A percentile compares a stretch with the other conserved stretches of the same genome.
Conservation (phyloP, 352 stramenopile species). For the Globisporangium orthogonon region DNA sequence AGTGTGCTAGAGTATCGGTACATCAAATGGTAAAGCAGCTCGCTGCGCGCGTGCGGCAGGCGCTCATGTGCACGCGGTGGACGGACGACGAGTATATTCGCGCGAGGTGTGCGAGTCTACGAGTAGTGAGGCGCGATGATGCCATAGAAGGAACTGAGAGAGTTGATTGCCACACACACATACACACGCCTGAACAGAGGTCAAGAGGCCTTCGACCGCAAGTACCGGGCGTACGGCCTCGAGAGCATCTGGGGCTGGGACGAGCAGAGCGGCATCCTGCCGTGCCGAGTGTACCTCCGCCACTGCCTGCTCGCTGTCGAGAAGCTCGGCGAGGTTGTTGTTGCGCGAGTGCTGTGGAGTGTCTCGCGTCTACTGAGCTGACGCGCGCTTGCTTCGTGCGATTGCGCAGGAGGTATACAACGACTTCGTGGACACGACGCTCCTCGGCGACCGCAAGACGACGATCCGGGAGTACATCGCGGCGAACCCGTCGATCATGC, state of each 20-base stretch:
- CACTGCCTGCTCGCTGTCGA: constrained; percentile 89
- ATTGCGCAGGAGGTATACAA: constrained; percentile 42
- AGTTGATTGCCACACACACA: neutral
- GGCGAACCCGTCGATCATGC: constrained; percentile 74
- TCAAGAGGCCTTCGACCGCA: constrained; percentile 64
- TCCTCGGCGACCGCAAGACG: constrained; percentile 85
- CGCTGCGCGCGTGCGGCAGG: constrained; percentile 13
- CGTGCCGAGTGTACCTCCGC: constrained; percentile 89
- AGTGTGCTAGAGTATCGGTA: neutral
- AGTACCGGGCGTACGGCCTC: constrained; percentile 84
- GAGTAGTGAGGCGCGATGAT: neutral
- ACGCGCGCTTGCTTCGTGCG: neutral
- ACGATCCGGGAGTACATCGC: constrained; percentile 84
- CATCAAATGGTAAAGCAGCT: too few relatives aligned
- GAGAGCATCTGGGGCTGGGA: constrained; percentile 91
- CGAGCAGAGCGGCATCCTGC: constrained; percentile 72
- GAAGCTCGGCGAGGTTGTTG: constrained; percentile 52
- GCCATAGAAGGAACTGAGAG: neutral
- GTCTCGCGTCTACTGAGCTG: neutral
- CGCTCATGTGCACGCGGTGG: constrained; percentile 84
- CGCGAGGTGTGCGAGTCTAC: constrained; percentile 21
- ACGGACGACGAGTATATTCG: constrained; percentile 85
- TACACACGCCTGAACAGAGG: constrained; percentile 35
- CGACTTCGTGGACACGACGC: constrained; percentile 89
- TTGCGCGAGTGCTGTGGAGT: neutral